Base-by-base conservation (phyloP, 208 protist genomes). In the Trypanosoma conorhini region DNA sequence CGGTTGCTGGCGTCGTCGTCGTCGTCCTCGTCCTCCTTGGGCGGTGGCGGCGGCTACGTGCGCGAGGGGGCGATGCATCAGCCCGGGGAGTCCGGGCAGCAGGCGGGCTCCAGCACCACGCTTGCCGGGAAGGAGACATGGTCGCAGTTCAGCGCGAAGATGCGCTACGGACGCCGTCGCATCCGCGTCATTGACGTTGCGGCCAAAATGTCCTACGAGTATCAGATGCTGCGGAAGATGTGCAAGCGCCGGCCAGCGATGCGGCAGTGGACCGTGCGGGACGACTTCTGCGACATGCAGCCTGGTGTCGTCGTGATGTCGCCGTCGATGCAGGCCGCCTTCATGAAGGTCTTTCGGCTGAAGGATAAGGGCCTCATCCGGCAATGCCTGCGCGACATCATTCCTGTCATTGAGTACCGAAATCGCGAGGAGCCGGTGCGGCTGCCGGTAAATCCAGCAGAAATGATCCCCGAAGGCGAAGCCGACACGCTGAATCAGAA, bases 151-250 rank as follows among this genome's bases (percentile, higher is more conserved):
- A 82, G 82, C 38, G 74, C 84, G 38, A 91, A 91, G 75, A 92
- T 93, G 87, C 84, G 89, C 15, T 81, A 86, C 67, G 84, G 85
- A 13, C 80, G 87, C 5, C 84, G 89, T 21, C 89, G 89, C 58
- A 88, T 95, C 51, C 85, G 83, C 44, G 83, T 89, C 1, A 96
- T 97, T 70, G 94, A 96, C 58, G 76, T 95, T 12, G 94, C 92
- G 13, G 79, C 94, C 9, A 92, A 94, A 71, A 93, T 98, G 77
- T 88, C 88, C 35, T 98, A 97, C 80, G 93, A 97, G 72, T 96
- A 98, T 67, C 89, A 97, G 76, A 83, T 87, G 71, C 69, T 96
- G 13, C 92, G 94, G 73, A 94, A 90, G 70, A 92, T 93, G 86
- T 96, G 88, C 63, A 81, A 85, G 62, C 78, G 82, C 15, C 87